These are phyloP conservation scores for Fraxinus anomala DNA, from an alignment of 257 asterid species.

Conservation along the genomic window DNA sequence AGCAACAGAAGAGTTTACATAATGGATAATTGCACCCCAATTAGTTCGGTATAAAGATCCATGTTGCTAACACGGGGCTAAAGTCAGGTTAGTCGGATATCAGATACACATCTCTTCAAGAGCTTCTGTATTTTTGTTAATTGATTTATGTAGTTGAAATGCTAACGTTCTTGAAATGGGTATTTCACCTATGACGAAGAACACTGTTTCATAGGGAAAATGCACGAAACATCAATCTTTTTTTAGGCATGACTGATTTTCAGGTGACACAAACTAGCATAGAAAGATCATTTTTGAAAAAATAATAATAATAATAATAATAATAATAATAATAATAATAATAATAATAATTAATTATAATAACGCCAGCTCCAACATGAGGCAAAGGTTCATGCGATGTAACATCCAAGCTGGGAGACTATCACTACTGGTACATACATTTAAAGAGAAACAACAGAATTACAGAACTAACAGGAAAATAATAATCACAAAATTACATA, in stretches of 20 bases:
- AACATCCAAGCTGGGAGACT: background rate
- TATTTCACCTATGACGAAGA: too few relatives aligned
- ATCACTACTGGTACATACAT: background rate
- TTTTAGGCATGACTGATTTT: background rate
- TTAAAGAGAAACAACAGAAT: background rate
- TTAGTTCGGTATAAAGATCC: background rate
- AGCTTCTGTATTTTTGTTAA: too few relatives aligned
- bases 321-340: too few relatives aligned
- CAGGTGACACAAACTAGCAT: background rate
- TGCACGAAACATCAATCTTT: background rate
- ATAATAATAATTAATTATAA: too few relatives aligned
- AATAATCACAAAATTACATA: background rate
- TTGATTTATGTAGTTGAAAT: too few relatives aligned
- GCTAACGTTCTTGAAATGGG: too few relatives aligned
- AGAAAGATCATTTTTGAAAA: background rate
- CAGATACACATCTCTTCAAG: too few relatives aligned
- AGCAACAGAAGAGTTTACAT: background rate
- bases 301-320: too few relatives aligned
- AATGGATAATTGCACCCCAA: background rate
- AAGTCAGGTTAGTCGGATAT: too few relatives aligned
- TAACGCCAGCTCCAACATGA: background rate
- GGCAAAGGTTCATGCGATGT: background rate
- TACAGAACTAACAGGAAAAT: background rate
- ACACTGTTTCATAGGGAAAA: too few relatives aligned
- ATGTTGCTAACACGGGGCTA: too few relatives aligned